Evolutionary conservation across 306 rosid genomes (phyloP), one percentile per base, ranked within the genome.

Genomic region (Vachellia collinsii): DNA sequence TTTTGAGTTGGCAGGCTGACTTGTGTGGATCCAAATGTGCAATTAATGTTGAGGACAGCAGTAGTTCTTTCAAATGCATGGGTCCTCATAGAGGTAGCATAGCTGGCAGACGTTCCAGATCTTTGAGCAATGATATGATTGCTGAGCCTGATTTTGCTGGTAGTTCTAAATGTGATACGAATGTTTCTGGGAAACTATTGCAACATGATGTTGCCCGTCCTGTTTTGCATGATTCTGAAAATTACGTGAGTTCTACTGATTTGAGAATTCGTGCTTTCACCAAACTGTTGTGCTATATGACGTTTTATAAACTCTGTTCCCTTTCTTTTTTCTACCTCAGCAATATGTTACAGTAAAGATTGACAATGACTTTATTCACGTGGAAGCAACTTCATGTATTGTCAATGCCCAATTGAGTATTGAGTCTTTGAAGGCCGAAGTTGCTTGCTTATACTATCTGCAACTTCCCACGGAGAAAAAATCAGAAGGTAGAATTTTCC

Each of bases 361-460:
- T 83, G 97, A 82, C 66, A 83, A 82, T 65, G 88, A 91, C 70
- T 78, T 87, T 73, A 79, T 95, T 83, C 78, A 44, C n/a, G 64
- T 89, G 48, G 86, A 86, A 66, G 77, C 77, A 79, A 47, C 74
- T 81, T 86, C 83, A 62, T 88, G 85, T 17, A 17, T 79, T 72
- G 83, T 85, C 53, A 74, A 72, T 74, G 88, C 83, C 69, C 89
- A 77, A 80, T 72, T 91, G 78, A 81, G 87, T 82, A 79, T 86
- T 59, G 95, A 88, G 64, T 86, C 92, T 58, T 79, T 92, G 80
- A 91, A 91, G 89, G 88, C 90, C 76, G 91, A 78, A 82, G 79
- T 89, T 69, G 98, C 99, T 42, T 95, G 99, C 92, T 79, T 84
- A 59, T 95, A 90, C 82, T 93, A 93, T 85, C 86, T 91, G 71